Conservation (phyloP, 2,329 filamentous ascomycete genomes). For the Tolypocladium ovalisporum region DNA sequence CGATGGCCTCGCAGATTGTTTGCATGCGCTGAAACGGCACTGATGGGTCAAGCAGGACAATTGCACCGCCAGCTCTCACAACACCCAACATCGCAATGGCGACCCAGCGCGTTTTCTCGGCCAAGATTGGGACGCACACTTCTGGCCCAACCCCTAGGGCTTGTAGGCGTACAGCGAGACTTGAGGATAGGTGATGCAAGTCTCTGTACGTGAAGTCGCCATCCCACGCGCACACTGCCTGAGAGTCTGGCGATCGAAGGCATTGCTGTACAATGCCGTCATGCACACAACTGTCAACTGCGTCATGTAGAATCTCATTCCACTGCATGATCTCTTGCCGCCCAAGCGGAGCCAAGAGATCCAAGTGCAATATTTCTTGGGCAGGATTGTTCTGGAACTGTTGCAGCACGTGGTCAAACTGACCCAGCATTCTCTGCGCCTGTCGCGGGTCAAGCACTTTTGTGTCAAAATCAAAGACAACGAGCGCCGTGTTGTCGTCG, state of each 20-base stretch:
- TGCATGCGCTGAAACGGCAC: background rate
- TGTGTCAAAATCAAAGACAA: constrained; percentile 1
- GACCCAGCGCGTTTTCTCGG: constrained; percentile 24
- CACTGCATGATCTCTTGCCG: constrained; percentile 7
- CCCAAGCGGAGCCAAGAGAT: background rate
- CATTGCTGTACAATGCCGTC: constrained; percentile 27
- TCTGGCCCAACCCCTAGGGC: constrained; percentile 1
- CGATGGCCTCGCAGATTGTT: background rate
- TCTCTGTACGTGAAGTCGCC: constrained; percentile 29
- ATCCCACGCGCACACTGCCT: constrained; percentile 35
- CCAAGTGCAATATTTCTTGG: background rate
- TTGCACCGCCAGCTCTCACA: constrained; percentile 20
- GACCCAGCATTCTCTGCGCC: background rate
- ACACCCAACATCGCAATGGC: constrained; percentile 20
- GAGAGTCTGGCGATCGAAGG: constrained; percentile 14
- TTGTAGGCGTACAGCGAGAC: constrained; percentile 5
- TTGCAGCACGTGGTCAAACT: background rate
- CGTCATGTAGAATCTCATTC: constrained; percentile 11
- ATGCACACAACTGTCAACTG: constrained; percentile 23
- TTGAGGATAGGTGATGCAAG: constrained; percentile 10
- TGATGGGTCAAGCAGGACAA: constrained; percentile 22
- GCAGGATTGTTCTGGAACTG: background rate
- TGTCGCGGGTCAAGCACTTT: background rate
- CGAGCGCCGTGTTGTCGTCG: background rate
- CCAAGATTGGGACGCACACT: constrained; percentile 17